Conservation (phyloP, 2,329 filamentous ascomycete species). For the Rhynchosporium secalis region DNA sequence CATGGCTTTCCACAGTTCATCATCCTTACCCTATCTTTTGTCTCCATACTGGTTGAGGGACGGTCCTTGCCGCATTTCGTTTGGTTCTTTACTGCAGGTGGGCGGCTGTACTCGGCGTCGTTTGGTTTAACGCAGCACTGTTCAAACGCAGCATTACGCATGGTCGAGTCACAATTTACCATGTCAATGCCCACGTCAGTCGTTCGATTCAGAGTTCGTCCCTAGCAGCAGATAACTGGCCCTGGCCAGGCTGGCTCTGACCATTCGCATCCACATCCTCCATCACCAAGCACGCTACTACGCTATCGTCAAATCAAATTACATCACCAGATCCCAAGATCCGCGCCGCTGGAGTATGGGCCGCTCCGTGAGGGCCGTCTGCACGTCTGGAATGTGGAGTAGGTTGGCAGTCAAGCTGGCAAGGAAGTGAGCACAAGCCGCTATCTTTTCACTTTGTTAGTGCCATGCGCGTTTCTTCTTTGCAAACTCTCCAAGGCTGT, state of each 20-base stretch:
- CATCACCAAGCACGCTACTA: too few relatives aligned
- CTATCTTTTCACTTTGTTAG: slow-evolving; percentile 3
- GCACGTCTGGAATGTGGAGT: slow-evolving; percentile 7
- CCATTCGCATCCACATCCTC: background rate
- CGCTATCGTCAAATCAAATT: slow-evolving; percentile 1
- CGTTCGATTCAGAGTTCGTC: background rate
- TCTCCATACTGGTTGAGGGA: background rate
- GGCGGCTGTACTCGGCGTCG: too few relatives aligned
- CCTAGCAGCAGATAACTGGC: background rate
- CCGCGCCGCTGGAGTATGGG: slow-evolving; percentile 9
- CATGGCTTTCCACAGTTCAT: background rate
- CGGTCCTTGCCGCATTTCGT: slow-evolving; percentile 5
- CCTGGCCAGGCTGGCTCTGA: background rate
- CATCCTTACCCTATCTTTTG: background rate
- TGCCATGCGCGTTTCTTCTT: slow-evolving; percentile 11
- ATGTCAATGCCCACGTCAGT: background rate
- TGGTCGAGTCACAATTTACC: background rate
- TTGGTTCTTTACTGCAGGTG: background rate
- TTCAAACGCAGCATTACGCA: background rate
- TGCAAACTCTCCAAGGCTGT: background rate
- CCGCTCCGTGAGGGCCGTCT: slow-evolving; percentile 7
- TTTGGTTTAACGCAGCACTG: too few relatives aligned
- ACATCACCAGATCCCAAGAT: slow-evolving; percentile 2
- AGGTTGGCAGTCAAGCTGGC: background rate
- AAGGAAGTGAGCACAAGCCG: background rate